phyloP scores from a whole-genome alignment of 2,329 filamentous ascomycete genomes.

The Pseudocercospora fuligena region DNA sequence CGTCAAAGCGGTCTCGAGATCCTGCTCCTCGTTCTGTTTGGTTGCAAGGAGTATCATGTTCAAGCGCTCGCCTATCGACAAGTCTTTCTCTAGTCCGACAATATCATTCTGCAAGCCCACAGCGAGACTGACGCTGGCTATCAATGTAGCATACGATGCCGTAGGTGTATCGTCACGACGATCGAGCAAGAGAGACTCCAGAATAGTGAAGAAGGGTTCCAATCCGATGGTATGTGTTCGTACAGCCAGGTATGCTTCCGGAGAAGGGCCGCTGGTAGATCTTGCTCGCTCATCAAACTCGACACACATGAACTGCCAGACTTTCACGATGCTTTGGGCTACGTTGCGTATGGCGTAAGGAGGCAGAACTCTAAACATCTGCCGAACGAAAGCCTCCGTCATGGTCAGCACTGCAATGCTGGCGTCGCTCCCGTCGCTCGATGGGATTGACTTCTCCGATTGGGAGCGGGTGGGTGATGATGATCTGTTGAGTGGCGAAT shows the following conservation, averaged over 20 bases:
- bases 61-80: slow-evolving; percentile 7
- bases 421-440: too few relatives aligned
- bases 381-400: too few relatives aligned
- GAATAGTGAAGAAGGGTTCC: background rate
- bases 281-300: background rate
- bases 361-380: too few relatives aligned
- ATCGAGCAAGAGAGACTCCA: background rate
- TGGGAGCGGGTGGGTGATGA: too few relatives aligned
- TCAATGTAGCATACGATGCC: background rate
- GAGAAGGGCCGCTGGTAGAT: background rate
- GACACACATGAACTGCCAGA: background rate
- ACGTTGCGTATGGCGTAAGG: background rate
- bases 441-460: too few relatives aligned
- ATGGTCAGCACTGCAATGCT: too few relatives aligned
- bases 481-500: too few relatives aligned
- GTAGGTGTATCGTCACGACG: background rate
- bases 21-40: too few relatives aligned
- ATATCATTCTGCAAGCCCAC: slow-evolving; percentile 26
- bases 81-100: slow-evolving; percentile 21
- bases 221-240: slow-evolving; percentile 3
- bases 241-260: slow-evolving; percentile 1
- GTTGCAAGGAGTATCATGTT: slow-evolving; percentile 15
- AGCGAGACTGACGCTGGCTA: slow-evolving; percentile 12
- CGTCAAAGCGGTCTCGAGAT: too few relatives aligned
- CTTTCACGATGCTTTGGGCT: background rate